phyloP scores from a whole-genome alignment of 345 rosid species.

The Stellera chamaejasme region DNA sequence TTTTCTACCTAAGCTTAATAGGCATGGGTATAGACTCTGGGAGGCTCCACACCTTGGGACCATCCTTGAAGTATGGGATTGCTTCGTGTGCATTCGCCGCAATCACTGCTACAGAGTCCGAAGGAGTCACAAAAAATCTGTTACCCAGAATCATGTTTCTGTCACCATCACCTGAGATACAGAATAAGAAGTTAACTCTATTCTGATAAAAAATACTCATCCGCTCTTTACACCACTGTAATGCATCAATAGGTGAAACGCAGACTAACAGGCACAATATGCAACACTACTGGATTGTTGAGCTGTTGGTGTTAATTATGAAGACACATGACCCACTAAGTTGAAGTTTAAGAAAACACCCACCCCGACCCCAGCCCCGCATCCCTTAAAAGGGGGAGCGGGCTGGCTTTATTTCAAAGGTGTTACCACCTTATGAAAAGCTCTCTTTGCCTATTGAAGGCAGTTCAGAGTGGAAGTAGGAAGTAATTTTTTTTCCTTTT shows the following conservation, averaged over 20 bases:
- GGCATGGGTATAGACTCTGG: neutral
- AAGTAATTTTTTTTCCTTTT: no score
- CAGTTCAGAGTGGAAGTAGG: no score
- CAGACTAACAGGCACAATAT: neutral
- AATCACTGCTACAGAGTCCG: conserved; percentile 89
- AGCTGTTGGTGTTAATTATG: no score
- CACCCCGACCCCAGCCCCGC: no score
- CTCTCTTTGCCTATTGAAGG: no score
- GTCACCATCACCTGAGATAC: conserved; percentile 79
- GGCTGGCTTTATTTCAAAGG: no score
- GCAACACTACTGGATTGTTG: no score
- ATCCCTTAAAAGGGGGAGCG: no score
- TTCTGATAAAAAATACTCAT: neutral
- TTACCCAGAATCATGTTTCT: conserved; percentile 93
- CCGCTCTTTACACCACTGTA: neutral
- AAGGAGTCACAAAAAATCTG: conserved; percentile 82
- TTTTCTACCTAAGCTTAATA: conserved; percentile 3
- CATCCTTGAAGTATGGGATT: conserved; percentile 70
- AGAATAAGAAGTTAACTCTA: neutral
- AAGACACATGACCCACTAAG: no score
- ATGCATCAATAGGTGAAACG: neutral
- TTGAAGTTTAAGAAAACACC: no score
- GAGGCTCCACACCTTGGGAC: conserved; percentile 51
- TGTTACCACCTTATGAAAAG: no score
- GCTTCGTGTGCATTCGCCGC: conserved; percentile 87